Evolutionary conservation across 2,329 filamentous ascomycete genomes (phyloP).

Genomic region (Epichloe typhina): DNA sequence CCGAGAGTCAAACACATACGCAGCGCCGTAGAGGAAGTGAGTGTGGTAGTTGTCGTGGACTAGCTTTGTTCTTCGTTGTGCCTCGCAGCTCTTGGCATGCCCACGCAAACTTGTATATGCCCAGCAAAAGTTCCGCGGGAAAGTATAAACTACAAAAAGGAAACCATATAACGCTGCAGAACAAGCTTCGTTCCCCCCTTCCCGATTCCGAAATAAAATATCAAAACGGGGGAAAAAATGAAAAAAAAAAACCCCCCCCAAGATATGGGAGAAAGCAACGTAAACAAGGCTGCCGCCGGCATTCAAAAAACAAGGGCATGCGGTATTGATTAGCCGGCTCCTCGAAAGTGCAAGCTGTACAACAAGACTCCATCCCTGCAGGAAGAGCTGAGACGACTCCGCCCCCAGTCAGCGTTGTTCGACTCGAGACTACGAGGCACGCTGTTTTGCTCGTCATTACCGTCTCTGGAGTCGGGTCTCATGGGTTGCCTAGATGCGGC

Average conservation of each 20-base stretch:
- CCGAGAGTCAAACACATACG: too few relatives aligned
- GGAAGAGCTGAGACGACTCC: conserved; percentile 8
- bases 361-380: conserved; percentile 11
- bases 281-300: conserved; percentile 2
- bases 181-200: not conserved
- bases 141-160: conserved; percentile 1
- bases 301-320: not conserved
- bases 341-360: conserved; percentile 11
- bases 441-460: not conserved
- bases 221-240: not conserved
- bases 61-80: not conserved
- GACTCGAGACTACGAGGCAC: not conserved
- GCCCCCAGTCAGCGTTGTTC: conserved; percentile 3
- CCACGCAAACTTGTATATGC: not conserved
- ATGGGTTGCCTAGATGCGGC: not conserved
- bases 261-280: not conserved
- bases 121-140: not conserved
- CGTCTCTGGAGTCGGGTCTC: not conserved
- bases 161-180: conserved; percentile 2
- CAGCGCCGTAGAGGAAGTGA: too few relatives aligned
- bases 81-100: not conserved
- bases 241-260: not conserved
- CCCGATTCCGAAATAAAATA: not conserved
- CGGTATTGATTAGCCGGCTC: not conserved
- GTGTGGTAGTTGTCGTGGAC: not conserved